These are phyloP conservation scores for Linnemannia zychae DNA, from an alignment of 192 early-diverging fungal genomes.

Conservation along the genomic window DNA sequence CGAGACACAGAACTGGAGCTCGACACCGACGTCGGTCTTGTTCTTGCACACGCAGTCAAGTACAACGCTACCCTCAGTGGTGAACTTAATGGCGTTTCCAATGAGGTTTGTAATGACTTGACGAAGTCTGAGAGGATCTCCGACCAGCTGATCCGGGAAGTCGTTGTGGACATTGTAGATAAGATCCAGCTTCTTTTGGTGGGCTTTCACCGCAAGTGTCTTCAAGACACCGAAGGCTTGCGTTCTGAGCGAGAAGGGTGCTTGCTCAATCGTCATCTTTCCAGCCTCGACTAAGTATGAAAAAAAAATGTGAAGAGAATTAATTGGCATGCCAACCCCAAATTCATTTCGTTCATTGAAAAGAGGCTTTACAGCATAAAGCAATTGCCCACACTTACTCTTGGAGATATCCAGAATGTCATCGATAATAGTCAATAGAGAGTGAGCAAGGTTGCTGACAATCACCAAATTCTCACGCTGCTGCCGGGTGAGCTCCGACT, in stretches of 20 bases:
- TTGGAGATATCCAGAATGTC: conserved; percentile 90
- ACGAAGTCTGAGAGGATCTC: conserved; percentile 80
- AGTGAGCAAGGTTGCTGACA: conserved; percentile 78
- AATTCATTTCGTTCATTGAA: too few relatives aligned
- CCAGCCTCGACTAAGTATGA: conserved; percentile 77
- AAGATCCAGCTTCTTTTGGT: conserved; percentile 80
- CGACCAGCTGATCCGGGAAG: conserved; percentile 79
- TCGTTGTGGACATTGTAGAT: conserved; percentile 76
- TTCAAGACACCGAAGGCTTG: conserved; percentile 77
- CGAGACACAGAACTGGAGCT: conserved; percentile 75
- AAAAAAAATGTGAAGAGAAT: not conserved
- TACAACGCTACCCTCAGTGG: conserved; percentile 76
- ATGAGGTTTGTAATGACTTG: conserved; percentile 89
- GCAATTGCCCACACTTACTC: conserved; percentile 44
- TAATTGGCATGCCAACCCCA: not conserved
- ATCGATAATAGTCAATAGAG: conserved; percentile 83
- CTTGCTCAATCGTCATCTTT: conserved; percentile 82
- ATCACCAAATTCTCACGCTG: conserved; percentile 88
- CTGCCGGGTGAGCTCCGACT: conserved; percentile 82
- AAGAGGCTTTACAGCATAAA: not conserved
- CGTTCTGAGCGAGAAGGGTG: conserved; percentile 74
- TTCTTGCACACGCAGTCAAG: conserved; percentile 64
- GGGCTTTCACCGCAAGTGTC: conserved; percentile 78
- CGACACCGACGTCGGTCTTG: conserved; percentile 58
- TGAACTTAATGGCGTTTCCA: conserved; percentile 91